Base-by-base conservation (phyloP, 768 basidiomycete genomes). In the Mycena crocata region DNA sequence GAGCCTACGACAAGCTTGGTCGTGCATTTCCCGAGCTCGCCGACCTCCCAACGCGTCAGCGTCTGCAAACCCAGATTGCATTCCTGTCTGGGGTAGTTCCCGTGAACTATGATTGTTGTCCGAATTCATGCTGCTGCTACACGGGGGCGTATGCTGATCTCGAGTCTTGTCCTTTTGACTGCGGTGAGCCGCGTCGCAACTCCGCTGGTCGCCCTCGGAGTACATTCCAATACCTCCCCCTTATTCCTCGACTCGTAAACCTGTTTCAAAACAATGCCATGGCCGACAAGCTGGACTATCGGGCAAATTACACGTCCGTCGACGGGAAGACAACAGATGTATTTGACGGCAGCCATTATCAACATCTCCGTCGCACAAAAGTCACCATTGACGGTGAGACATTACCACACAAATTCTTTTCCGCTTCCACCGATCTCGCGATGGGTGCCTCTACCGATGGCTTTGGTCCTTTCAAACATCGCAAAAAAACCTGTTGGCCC, bases 381-480 rank as follows among this genome's bases (percentile, higher is more conserved):
- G 76, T 79, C 23, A n/a, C 34, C 0, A 54, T 81, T 21, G 60
- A 75, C 40, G 74, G 67, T 3, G 54, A 72, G 14, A 52, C 50
- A 13, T 56, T 68, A 1, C 12, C 14, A 0, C 72, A 77, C 62
- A 71, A 59, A 8, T 76, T 66, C 69, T 83, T 84, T 57, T 66
- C 66, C 2, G 72, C 78, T 32, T 28, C 24, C 0, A 72, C 66
- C 10, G 82, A 83, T 46, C 62, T 84, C 9, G 80, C 80, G 8
- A 64, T 83, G 4, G 75, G 74, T 0, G 62, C 82, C 0, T 77
- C 75, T 1, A 78, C 76, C 0, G 80, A 83, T 64, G 78, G 82
- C 1, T 82, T 81, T 56, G 57, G 68, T 0, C n/a, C n/a, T n/a
- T n/a, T n/a, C n/a, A n/a, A n/a, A n/a, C n/a, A n/a, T n/a, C n/a